Evolutionary conservation across 225 moss, liverwort and hornwort genomes (phyloP), one percentile per base, ranked within the genome.

Genomic region (Rhytidiadelphus loreus): DNA sequence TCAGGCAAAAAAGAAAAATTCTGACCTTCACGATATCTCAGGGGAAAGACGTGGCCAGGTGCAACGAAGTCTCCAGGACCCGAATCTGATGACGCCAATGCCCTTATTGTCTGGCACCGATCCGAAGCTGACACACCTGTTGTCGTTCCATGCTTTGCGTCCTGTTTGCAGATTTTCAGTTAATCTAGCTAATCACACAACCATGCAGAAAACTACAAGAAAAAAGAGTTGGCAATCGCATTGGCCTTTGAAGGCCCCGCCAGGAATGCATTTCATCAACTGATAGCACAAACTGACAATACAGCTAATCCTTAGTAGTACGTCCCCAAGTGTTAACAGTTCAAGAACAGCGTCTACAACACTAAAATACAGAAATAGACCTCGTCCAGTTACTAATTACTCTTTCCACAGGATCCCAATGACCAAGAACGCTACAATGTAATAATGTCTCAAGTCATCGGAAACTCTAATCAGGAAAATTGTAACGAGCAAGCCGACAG

Each of bases 41-140:
- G 87, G 44, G 97, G 98, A 79, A 99, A 99, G 69, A 97, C 92
- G 88, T 99, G 98, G 63, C 98, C 98, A 81, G 98, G 97, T 44
- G 95, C 95, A 86, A 92, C 95, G 82, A 99, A 95, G 84, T 97
- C 93, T 62, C 87, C 91, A 50, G 92, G 81, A 75, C 82, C 80
- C 70, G 96, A 92, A 85, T 89, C 90, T 46, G 94, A 87, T 70
- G 94, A 95, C 19, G 95, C 97, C 91, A 99, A 91, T 76, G 90
- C 88, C 87, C 90, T 79, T 52, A 99, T 96, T 55, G 97, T 99
- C 84, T 92, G 91, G 60, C 93, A 90, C 68, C 98, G 92, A 90
- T 99, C 97, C 50, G 83, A 80, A 61, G 98, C 97, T 70, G 98
- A 99, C 24, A 97, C 98, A 28, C 98, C 98, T 57, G 97, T 99